Percentiles rank a stretch among this genome's conserved stretches.
phyloP scores from a whole-genome alignment of 192 early-diverging fungal genomes.

The Linnemannia hyalina region DNA sequence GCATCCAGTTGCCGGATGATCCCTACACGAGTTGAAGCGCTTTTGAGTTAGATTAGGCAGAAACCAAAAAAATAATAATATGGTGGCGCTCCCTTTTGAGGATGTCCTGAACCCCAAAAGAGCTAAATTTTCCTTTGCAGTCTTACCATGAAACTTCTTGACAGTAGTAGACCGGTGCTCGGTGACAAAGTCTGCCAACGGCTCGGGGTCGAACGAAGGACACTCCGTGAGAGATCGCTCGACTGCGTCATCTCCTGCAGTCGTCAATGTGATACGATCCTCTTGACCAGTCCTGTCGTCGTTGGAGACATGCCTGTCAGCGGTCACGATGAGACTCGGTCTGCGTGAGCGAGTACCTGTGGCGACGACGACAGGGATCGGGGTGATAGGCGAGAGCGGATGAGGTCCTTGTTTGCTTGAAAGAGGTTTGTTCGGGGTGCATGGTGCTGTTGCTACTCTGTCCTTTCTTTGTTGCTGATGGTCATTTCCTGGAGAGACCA shows the following conservation, averaged over 20 bases:
- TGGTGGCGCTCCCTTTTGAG: neutral
- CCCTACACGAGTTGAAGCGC: neutral
- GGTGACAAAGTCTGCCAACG: neutral
- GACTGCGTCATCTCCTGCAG: neutral
- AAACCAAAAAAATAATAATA: neutral
- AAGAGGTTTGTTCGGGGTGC: neutral
- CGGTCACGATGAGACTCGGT: neutral
- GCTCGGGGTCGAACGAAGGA: neutral
- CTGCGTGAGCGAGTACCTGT: neutral
- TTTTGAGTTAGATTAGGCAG: neutral
- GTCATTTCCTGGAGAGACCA: neutral
- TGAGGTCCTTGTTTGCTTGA: neutral
- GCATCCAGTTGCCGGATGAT: constrained; percentile 22
- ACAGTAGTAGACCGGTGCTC: neutral
- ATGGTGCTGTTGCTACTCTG: neutral
- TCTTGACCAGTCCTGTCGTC: neutral
- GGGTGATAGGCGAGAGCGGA: neutral
- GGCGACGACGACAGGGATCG: neutral
- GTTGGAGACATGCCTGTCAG: neutral
- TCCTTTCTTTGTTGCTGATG: neutral
- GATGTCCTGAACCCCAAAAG: too few relatives aligned
- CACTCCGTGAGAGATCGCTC: neutral
- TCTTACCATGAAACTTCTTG: neutral
- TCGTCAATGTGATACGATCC: neutral
- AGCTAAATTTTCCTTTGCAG: neutral